Conservation (phyloP, 352 stramenopile species). For the Stephanocyclus meneghinianus region DNA sequence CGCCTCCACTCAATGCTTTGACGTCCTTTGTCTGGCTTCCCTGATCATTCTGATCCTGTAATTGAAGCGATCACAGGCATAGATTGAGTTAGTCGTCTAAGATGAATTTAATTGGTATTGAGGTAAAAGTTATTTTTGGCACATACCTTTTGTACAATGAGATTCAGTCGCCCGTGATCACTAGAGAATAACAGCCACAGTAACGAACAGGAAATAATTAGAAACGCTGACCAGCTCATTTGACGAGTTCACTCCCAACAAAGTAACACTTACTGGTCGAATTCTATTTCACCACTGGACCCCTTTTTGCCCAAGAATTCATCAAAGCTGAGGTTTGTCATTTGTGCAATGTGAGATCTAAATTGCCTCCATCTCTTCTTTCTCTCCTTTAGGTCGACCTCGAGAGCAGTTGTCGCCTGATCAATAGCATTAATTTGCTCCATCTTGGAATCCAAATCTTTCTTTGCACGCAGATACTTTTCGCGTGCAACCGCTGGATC, state of each 20-base stretch:
- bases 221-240: no score
- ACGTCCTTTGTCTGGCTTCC: constrained; percentile 91
- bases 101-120: not conserved
- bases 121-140: not conserved
- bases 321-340: constrained; percentile 68
- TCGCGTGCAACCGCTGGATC: constrained; percentile 62
- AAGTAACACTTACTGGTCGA: constrained; percentile 62
- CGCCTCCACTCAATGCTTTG: constrained; percentile 93
- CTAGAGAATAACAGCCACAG: no score
- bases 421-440: constrained; percentile 69
- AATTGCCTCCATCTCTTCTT: constrained; percentile 74
- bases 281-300: constrained; percentile 68
- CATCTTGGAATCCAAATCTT: constrained; percentile 68
- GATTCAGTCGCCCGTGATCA: constrained; percentile 53
- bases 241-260: not conserved
- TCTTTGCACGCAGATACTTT: constrained; percentile 73
- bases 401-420: constrained; percentile 51
- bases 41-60: constrained; percentile 58
- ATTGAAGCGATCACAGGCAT: not conserved
- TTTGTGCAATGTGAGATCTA: constrained; percentile 64
- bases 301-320: constrained; percentile 81
- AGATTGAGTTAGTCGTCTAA: not conserved
- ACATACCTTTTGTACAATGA: constrained; percentile 78
- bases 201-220: no score
- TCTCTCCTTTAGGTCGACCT: constrained; percentile 62